A percentile compares a stretch with the other conserved stretches of the same genome.
These are phyloP conservation scores for Prunus mira DNA, from an alignment of 306 rosid genomes.

Conservation along the genomic window DNA sequence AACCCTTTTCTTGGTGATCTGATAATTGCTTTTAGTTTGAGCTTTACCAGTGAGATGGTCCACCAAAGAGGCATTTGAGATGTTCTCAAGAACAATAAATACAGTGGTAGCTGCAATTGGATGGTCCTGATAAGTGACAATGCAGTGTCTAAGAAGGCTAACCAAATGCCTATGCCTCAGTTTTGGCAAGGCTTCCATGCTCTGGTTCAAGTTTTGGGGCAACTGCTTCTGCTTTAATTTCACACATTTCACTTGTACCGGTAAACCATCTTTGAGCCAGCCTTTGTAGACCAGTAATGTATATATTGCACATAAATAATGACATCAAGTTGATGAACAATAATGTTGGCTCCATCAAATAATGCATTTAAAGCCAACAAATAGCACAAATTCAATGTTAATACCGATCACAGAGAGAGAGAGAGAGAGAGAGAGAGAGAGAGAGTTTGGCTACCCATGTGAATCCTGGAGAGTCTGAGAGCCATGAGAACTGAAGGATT, in stretches of 20 bases:
- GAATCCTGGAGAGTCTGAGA: too few relatives aligned
- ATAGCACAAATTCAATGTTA: background rate
- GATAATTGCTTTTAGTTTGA: too few relatives aligned
- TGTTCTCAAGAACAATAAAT: slow-evolving; percentile 55
- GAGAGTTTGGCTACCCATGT: too few relatives aligned
- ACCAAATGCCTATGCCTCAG: slow-evolving; percentile 82
- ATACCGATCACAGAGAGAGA: slow-evolving; percentile 27
- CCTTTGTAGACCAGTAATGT: slow-evolving; percentile 62
- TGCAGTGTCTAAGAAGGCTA: slow-evolving; percentile 74
- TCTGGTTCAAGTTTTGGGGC: slow-evolving; percentile 36
- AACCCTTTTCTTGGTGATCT: background rate
- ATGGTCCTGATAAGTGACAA: slow-evolving; percentile 49
- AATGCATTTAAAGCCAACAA: background rate
- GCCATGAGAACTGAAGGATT: too few relatives aligned
- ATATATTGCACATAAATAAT: background rate
- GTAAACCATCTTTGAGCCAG: slow-evolving; percentile 60
- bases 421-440: too few relatives aligned
- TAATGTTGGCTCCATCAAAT: background rate
- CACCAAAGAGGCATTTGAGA: slow-evolving; percentile 53
- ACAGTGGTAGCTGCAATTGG: slow-evolving; percentile 44
- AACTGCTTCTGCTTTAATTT: slow-evolving; percentile 51
- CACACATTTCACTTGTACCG: slow-evolving; percentile 50
- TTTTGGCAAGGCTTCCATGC: slow-evolving; percentile 50
- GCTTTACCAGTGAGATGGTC: slow-evolving; percentile 38
- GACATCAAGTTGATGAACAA: too few relatives aligned